Evolutionary conservation across 768 basidiomycete species (phyloP).

Genomic region (Artomyces pyxidatus): DNA sequence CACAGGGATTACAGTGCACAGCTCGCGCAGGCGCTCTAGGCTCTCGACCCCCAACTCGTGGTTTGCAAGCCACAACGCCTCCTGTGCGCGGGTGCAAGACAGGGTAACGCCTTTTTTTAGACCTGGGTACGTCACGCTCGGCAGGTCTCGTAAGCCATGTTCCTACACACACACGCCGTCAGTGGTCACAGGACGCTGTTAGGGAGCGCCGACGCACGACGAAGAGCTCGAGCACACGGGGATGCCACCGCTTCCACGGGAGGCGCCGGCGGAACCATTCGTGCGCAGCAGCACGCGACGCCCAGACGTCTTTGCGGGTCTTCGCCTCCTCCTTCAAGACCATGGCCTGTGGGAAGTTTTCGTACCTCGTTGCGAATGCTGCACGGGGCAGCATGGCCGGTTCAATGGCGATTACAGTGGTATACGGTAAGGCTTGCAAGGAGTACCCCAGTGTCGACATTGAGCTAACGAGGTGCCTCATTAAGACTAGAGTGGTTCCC

Average conservation of each 20-base stretch:
- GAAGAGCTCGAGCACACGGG: not conserved
- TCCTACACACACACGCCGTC: not conserved
- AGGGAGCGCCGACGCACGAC: not conserved
- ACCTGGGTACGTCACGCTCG: not conserved
- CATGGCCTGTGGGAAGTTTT: not conserved
- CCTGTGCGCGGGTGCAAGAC: not conserved
- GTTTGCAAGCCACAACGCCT: not conserved
- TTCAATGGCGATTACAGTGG: not conserved
- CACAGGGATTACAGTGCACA: not conserved
- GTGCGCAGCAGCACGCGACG: not conserved
- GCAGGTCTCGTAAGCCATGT: not conserved
- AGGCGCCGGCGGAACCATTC: not conserved
- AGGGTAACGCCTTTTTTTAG: not conserved
- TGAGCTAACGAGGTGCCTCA: not conserved
- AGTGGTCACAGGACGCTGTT: not conserved
- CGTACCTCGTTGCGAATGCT: not conserved
- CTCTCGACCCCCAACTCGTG: not conserved
- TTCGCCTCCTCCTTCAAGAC: not conserved
- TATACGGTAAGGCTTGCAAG: not conserved
- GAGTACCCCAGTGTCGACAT: not conserved
- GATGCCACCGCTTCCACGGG: conserved; percentile 1
- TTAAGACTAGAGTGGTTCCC: not conserved
- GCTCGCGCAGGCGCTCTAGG: not conserved
- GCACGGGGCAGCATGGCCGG: not conserved
- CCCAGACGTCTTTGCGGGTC: not conserved